phyloP scores from a whole-genome alignment of 306 rosid genomes.

The peach (Prunus persica) region Prunus_persica_NCBIv2 NC_034011.1:19122001-19122500 shows the following conservation, averaged over 20 bases:
- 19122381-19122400: slow-evolving; percentile 45
- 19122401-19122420: slow-evolving; percentile 67
- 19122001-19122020: not conserved
- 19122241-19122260: not conserved
- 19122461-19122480: slow-evolving; percentile 9
- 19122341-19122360: slow-evolving; percentile 24
- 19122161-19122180: not conserved
- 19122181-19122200: not conserved
- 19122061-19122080: not conserved
- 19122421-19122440: slow-evolving; percentile 36
- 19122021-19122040: not conserved
- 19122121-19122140: not conserved
- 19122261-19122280: not conserved
- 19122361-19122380: slow-evolving; percentile 10
- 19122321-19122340: slow-evolving; percentile 22
- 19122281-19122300: not conserved
- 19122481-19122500: slow-evolving; percentile 24
- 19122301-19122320: slow-evolving; percentile 4
- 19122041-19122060: not conserved
- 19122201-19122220: not conserved
- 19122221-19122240: not conserved
- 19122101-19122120: not conserved
- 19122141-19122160: not conserved
- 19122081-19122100: not conserved
- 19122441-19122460: slow-evolving; percentile 15